A percentile compares a stretch with the other conserved stretches of the same genome.
These are phyloP conservation scores for Dionaea muscipula DNA, from an alignment of 179 eudicot species.

Conservation along the genomic window DNA sequence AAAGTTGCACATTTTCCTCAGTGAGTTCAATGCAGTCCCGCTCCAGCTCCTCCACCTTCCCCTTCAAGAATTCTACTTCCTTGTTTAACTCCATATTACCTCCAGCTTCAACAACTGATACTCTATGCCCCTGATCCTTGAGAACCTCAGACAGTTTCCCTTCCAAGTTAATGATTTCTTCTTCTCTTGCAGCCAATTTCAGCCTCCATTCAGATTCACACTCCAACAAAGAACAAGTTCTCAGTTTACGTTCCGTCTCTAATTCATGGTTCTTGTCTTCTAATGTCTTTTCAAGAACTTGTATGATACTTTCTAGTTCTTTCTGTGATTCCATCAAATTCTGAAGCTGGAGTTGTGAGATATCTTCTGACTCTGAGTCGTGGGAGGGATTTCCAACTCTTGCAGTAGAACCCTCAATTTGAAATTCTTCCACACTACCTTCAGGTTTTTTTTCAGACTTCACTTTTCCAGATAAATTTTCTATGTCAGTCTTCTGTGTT, in stretches of 20 bases:
- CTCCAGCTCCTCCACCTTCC: slow-evolving; percentile 57
- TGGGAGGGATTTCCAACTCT: neutral
- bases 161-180: slow-evolving; percentile 42
- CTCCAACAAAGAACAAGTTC: slow-evolving; percentile 21
- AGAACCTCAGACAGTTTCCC: slow-evolving; percentile 28
- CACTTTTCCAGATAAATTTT: slow-evolving; percentile 36
- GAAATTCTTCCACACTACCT: slow-evolving; percentile 1
- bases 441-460: slow-evolving; percentile 20
- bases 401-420: neutral
- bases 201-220: slow-evolving; percentile 36
- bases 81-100: slow-evolving; percentile 18
- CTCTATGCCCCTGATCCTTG: slow-evolving; percentile 12
- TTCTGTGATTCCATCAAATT: slow-evolving; percentile 47
- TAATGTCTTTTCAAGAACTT: slow-evolving; percentile 38
- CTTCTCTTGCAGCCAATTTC: slow-evolving; percentile 46
- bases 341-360: slow-evolving; percentile 27
- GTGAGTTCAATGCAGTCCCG: slow-evolving; percentile 62
- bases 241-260: slow-evolving; percentile 28
- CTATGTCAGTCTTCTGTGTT: slow-evolving; percentile 63
- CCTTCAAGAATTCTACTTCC: slow-evolving; percentile 39
- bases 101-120: slow-evolving; percentile 16
- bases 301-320: slow-evolving; percentile 29
- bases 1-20: slow-evolving; percentile 52
- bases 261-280: slow-evolving; percentile 33
- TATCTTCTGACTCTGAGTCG: slow-evolving; percentile 3